phyloP scores from a whole-genome alignment of 148 eudicot genomes.

The Cornus florida region DNA sequence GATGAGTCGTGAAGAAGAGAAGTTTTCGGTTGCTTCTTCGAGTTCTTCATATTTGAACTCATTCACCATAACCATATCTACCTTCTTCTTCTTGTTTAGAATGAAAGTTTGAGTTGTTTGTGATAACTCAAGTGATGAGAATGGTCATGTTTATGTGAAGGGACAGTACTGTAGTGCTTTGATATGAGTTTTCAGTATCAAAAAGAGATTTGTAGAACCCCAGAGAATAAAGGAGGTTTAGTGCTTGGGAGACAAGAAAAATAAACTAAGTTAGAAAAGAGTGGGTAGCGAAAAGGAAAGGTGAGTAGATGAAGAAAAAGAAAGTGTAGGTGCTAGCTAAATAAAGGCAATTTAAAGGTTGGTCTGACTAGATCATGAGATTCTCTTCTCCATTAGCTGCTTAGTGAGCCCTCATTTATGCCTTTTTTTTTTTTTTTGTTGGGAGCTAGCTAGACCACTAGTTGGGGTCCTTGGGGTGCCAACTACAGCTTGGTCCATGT shows the following conservation, averaged over 20 bases:
- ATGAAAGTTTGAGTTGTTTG: not conserved
- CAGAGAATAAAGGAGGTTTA: constrained; percentile 22
- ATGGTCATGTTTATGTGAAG: not conserved
- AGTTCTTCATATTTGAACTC: constrained; percentile 64
- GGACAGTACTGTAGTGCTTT: not conserved
- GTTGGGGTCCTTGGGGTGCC: not conserved
- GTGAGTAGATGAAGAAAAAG: not conserved
- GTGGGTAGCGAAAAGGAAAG: not conserved
- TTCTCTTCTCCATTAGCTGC: constrained; percentile 4
- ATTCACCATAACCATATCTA: constrained; percentile 23
- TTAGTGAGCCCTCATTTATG: not conserved
- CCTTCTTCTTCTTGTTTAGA: not conserved
- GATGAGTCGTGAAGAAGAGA: constrained; percentile 48
- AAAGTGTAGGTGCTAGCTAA: not conserved
- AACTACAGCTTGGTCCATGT: not conserved
- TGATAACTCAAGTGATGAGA: not conserved
- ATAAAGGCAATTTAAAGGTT: not conserved
- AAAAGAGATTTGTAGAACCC: constrained; percentile 2
- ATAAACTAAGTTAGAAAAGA: not conserved
- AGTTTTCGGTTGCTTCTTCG: constrained; percentile 56
- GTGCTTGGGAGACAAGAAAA: not conserved
- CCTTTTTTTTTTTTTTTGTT: not conserved
- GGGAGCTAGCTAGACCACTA: not conserved
- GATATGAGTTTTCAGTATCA: not conserved
- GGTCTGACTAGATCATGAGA: constrained; percentile 12